phyloP scores from a whole-genome alignment of 495 filamentous ascomycete species.

The Penicillium malachiteum region DNA sequence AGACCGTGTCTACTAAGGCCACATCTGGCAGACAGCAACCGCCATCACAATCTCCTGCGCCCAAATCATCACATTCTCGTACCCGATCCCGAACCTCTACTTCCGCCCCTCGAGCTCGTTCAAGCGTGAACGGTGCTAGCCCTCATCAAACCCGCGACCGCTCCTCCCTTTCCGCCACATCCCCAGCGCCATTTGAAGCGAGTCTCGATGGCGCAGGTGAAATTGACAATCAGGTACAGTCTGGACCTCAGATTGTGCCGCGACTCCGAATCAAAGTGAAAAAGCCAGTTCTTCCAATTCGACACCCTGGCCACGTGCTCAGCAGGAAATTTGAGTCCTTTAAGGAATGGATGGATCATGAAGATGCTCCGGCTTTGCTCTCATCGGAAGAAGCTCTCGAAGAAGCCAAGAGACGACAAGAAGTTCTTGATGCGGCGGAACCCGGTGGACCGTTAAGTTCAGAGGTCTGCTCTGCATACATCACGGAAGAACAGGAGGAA shows the following conservation, averaged over 20 bases:
- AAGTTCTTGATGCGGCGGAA: slow-evolving; percentile 66
- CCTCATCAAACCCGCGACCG: slow-evolving; percentile 27
- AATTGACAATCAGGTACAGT: slow-evolving; percentile 20
- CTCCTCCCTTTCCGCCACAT: slow-evolving; percentile 25
- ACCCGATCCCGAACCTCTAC: slow-evolving; percentile 36
- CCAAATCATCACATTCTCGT: slow-evolving; percentile 28
- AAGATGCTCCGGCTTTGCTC: slow-evolving; percentile 34
- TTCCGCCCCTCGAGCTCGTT: slow-evolving; percentile 17
- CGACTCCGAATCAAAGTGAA: slow-evolving; percentile 53
- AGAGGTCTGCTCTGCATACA: slow-evolving; percentile 69
- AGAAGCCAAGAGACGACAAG: slow-evolving; percentile 51
- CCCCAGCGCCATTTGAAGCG: slow-evolving; percentile 8
- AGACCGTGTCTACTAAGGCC: slow-evolving; percentile 24
- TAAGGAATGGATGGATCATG: slow-evolving; percentile 55
- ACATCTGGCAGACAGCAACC: slow-evolving; percentile 21
- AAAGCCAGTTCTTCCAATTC: slow-evolving; percentile 49
- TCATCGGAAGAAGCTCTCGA: slow-evolving; percentile 56
- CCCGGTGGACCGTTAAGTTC: slow-evolving; percentile 72
- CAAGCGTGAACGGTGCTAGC: slow-evolving; percentile 22
- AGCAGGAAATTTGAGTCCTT: slow-evolving; percentile 51
- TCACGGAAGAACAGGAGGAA: slow-evolving; percentile 71
- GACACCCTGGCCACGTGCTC: slow-evolving; percentile 52
- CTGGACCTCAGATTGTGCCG: slow-evolving; percentile 32
- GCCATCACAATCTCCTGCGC: slow-evolving; percentile 32
- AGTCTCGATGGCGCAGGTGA: slow-evolving; percentile 8